These are phyloP conservation scores for Penicillium steckii DNA, from an alignment of 495 filamentous ascomycete species.

Conservation along the genomic window DNA sequence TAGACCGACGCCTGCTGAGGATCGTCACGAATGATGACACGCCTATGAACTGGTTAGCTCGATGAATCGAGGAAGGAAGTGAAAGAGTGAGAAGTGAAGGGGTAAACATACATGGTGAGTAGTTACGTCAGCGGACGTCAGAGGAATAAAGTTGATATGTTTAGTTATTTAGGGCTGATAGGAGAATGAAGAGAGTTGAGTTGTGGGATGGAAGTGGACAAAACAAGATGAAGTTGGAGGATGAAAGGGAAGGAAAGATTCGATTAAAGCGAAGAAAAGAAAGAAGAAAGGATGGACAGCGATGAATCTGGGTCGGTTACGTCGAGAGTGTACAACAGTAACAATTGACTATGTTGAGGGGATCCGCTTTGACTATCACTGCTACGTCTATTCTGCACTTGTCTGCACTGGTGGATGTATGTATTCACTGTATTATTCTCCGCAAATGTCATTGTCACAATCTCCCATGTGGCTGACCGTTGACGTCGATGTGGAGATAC, in stretches of 20 bases:
- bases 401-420: no score
- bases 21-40: slow-evolving; percentile 79
- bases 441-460: slow-evolving; percentile 11
- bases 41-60: slow-evolving; percentile 53
- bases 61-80: neutral
- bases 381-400: neutral
- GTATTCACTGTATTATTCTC: no score
- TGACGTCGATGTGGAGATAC: neutral
- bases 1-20: slow-evolving; percentile 64
- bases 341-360: slow-evolving; percentile 7
- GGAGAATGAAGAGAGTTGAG: neutral
- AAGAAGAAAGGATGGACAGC: neutral
- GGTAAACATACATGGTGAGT: slow-evolving; percentile 26
- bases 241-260: neutral
- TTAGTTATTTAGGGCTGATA: neutral
- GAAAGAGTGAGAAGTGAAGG: neutral
- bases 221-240: neutral
- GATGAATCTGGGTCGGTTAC: slow-evolving; percentile 19
- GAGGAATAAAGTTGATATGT: neutral
- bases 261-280: neutral
- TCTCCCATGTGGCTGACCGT: slow-evolving; percentile 7
- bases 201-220: neutral
- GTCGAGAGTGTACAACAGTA: slow-evolving; percentile 24
- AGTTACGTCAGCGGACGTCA: slow-evolving; percentile 23
- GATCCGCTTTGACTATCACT: neutral